These are phyloP conservation scores for Aspergillus sp. DNA, from an alignment of 2,329 filamentous ascomycete genomes.

Conservation along the genomic window DNA sequence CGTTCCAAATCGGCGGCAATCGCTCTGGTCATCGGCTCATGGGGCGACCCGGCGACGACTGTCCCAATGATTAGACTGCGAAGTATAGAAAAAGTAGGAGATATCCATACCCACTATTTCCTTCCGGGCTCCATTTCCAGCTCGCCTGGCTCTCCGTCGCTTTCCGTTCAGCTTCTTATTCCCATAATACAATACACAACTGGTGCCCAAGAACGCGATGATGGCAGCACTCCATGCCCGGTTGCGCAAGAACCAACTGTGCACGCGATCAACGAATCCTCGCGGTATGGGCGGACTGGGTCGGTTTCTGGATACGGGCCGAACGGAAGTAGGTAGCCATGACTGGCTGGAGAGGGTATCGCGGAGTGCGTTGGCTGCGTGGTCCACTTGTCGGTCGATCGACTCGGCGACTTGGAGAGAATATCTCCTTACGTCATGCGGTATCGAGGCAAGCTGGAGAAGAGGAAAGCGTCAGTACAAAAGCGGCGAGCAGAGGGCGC, in stretches of 20 bases:
- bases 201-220: conserved; percentile 69
- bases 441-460: conserved; percentile 57
- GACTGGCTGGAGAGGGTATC: conserved; percentile 66
- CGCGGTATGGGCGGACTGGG: conserved; percentile 37
- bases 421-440: conserved; percentile 69
- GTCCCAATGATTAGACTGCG: conserved; percentile 35
- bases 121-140: conserved; percentile 77
- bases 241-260: conserved; percentile 72
- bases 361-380: conserved; percentile 69
- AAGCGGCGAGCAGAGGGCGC: neutral
- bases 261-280: conserved; percentile 56
- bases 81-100: neutral
- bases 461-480: conserved; percentile 17
- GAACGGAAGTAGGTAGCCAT: conserved; percentile 73
- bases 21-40: conserved; percentile 79
- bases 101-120: conserved; percentile 67
- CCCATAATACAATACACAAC: conserved; percentile 58
- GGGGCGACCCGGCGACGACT: conserved; percentile 84
- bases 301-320: conserved; percentile 48
- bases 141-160: conserved; percentile 74
- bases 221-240: conserved; percentile 72
- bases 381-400: conserved; percentile 79
- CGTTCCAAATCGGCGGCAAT: conserved; percentile 84
- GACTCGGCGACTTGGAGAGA: conserved; percentile 73
- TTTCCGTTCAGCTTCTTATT: conserved; percentile 61